phyloP scores from a whole-genome alignment of 164 flowering plant genomes.

The Macadamia tetraphylla region DNA sequence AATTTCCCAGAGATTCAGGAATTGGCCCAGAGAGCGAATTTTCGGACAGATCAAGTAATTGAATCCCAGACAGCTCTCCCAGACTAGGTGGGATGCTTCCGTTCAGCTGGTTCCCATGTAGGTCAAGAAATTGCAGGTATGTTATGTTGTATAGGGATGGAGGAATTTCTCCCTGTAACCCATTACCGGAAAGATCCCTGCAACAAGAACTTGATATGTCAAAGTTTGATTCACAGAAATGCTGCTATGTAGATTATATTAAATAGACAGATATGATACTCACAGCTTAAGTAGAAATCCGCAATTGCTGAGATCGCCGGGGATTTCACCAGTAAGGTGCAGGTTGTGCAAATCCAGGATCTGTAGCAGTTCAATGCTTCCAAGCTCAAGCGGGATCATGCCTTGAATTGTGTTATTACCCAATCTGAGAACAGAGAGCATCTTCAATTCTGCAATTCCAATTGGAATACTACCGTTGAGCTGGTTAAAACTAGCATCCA shows the following conservation, averaged over 20 bases:
- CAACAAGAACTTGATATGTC: slow-evolving; percentile 27
- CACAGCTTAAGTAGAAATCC: slow-evolving; percentile 78
- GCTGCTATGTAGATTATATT: slow-evolving; percentile 17
- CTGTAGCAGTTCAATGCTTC: slow-evolving; percentile 61
- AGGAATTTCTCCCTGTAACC: slow-evolving; percentile 66
- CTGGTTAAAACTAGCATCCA: slow-evolving; percentile 63
- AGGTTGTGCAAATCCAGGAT: slow-evolving; percentile 80
- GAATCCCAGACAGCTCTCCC: slow-evolving; percentile 46
- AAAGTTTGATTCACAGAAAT: slow-evolving; percentile 17
- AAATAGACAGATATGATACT: slow-evolving; percentile 32
- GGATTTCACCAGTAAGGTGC: slow-evolving; percentile 62
- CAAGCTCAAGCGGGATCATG: slow-evolving; percentile 54
- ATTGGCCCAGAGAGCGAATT: slow-evolving; percentile 66
- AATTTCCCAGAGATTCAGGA: slow-evolving; percentile 59
- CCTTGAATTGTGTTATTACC: slow-evolving; percentile 66
- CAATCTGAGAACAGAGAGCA: slow-evolving; percentile 51
- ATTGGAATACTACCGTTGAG: slow-evolving; percentile 54
- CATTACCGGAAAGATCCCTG: slow-evolving; percentile 92
- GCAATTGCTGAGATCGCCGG: slow-evolving; percentile 58
- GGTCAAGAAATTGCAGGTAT: slow-evolving; percentile 59
- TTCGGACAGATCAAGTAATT: slow-evolving; percentile 61
- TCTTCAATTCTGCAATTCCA: slow-evolving; percentile 39
- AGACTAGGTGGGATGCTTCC: slow-evolving; percentile 73
- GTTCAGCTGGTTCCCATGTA: slow-evolving; percentile 57
- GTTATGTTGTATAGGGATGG: slow-evolving; percentile 60